These are phyloP conservation scores for Phellopilus nigrolimitatus DNA, from an alignment of 1,284 basidiomycete genomes.

Conservation along the genomic window DNA sequence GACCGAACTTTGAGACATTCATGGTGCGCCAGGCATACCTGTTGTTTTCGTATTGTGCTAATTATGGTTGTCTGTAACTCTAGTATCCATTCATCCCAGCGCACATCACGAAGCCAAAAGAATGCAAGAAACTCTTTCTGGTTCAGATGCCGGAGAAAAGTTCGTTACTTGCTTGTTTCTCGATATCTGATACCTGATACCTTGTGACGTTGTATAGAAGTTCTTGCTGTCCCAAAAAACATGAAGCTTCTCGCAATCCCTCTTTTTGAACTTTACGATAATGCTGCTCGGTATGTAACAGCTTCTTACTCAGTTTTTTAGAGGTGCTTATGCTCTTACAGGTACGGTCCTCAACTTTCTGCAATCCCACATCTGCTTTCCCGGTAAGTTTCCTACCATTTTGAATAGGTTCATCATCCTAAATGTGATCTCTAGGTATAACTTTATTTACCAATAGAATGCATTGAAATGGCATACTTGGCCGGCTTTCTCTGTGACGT, in stretches of 20 bases:
- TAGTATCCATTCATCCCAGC: slow-evolving; percentile 97
- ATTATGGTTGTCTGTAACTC: slow-evolving; percentile 17
- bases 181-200: background rate
- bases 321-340: slow-evolving; percentile 24
- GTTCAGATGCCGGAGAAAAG: slow-evolving; percentile 94
- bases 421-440: slow-evolving; percentile 39
- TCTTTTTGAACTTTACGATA: slow-evolving; percentile 95
- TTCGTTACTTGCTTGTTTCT: slow-evolving; percentile 37
- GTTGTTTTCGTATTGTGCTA: slow-evolving; percentile 9
- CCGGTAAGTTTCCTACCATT: slow-evolving; percentile 45
- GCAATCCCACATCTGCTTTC: slow-evolving; percentile 93
- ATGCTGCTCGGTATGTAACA: slow-evolving; percentile 71
- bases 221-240: slow-evolving; percentile 94
- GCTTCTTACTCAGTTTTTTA: background rate
- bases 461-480: background rate
- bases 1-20: slow-evolving; percentile 97
- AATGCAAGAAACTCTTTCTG: slow-evolving; percentile 94
- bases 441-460: slow-evolving; percentile 64
- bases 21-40: slow-evolving; percentile 72
- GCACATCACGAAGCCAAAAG: slow-evolving; percentile 96
- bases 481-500: background rate
- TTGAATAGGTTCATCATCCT: background rate
- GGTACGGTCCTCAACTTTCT: slow-evolving; percentile 88
- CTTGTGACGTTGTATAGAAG: slow-evolving; percentile 51
- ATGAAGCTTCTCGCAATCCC: slow-evolving; percentile 98